A percentile compares a stretch with the other conserved stretches of the same genome.
These are phyloP conservation scores for Lentinula guzmanii DNA, from an alignment of 768 basidiomycete species.

Conservation along the genomic window DNA sequence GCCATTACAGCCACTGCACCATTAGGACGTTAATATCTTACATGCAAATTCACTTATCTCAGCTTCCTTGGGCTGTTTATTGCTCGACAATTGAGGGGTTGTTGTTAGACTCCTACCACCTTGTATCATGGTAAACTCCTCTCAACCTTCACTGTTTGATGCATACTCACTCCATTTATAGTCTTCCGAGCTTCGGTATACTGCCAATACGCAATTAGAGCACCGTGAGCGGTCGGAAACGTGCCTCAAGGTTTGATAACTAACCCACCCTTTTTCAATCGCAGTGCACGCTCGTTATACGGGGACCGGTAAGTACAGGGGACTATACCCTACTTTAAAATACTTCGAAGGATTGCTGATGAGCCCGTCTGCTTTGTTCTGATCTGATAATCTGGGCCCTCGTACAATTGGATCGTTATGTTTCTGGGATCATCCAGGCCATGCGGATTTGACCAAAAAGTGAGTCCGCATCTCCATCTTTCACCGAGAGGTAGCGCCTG, in stretches of 20 bases:
- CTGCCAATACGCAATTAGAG: constrained; percentile 93
- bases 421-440: constrained; percentile 45
- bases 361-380: background rate
- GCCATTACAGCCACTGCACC: constrained; percentile 72
- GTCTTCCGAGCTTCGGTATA: constrained; percentile 92
- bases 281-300: constrained; percentile 94
- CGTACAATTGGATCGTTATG: background rate
- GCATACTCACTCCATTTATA: constrained; percentile 17
- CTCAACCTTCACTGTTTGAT: no score
- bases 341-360: background rate
- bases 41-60: no score
- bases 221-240: constrained; percentile 57
- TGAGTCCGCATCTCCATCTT: constrained; percentile 33
- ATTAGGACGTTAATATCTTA: background rate
- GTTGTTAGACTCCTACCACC: background rate
- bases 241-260: background rate
- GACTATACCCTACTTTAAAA: background rate
- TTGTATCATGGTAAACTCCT: background rate
- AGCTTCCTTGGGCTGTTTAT: no score
- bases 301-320: constrained; percentile 71
- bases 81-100: no score
- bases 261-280: constrained; percentile 9
- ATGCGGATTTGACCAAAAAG: constrained; percentile 97
- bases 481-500: background rate
- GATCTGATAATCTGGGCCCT: background rate